phyloP scores from a whole-genome alignment of 345 rosid species.

The Boechera retrofracta region DNA sequence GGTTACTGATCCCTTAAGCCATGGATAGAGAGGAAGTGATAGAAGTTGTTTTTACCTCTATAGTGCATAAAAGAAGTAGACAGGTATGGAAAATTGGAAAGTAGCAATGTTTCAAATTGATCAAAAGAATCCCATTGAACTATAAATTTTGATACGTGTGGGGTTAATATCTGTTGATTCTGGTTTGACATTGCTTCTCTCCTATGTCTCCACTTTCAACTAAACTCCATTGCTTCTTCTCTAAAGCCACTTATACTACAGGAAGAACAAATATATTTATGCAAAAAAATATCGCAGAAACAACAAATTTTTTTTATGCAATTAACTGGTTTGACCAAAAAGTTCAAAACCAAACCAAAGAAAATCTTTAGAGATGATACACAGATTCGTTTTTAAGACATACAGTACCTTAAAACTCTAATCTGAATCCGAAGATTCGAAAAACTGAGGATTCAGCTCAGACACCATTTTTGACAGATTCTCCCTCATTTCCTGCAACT shows the following conservation, averaged over 20 bases:
- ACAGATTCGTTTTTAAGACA: not conserved
- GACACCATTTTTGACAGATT: constrained; percentile 65
- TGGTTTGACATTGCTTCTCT: not conserved
- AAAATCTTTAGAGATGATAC: not conserved
- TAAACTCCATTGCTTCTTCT: not conserved
- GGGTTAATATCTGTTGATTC: not conserved
- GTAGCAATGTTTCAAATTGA: constrained; percentile 15
- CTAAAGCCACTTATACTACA: not conserved
- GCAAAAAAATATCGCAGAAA: not conserved
- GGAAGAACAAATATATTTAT: not conserved
- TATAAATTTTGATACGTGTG: not conserved
- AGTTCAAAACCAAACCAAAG: not conserved
- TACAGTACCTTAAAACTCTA: constrained; percentile 33
- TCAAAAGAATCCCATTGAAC: not conserved
- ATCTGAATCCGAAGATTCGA: constrained; percentile 69
- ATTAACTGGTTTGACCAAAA: not conserved
- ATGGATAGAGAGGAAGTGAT: constrained; percentile 57
- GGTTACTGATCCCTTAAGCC: constrained; percentile 88
- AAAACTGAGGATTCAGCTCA: constrained; percentile 50
- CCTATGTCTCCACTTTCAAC: not conserved
- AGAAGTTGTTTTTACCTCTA: constrained; percentile 20
- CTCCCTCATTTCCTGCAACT: constrained; percentile 77
- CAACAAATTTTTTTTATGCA: too few relatives aligned
- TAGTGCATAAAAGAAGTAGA: constrained; percentile 29
- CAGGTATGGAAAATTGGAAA: not conserved